Evolutionary conservation across 2,329 filamentous ascomycete species (phyloP).

Genomic region (Curvularia spicifera): DNA sequence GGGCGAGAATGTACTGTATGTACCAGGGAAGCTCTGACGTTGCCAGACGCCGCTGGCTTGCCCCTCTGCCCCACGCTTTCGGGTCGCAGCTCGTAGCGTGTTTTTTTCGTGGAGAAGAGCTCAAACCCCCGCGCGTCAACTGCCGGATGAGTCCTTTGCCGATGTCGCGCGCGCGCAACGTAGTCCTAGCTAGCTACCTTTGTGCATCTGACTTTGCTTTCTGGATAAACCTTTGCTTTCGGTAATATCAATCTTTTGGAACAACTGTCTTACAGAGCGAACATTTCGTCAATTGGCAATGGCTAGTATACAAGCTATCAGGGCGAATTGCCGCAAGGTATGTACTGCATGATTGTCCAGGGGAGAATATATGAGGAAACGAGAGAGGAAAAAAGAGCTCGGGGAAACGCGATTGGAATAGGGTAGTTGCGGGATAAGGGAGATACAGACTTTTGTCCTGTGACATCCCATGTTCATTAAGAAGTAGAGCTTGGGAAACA

Average conservation of each 20-base stretch:
- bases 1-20: neutral
- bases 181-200: neutral
- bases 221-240: neutral
- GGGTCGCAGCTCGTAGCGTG: slow-evolving; percentile 14
- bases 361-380: neutral
- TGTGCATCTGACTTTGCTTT: neutral
- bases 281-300: slow-evolving; percentile 24
- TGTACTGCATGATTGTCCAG: slow-evolving; percentile 5
- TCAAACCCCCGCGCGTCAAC: slow-evolving; percentile 10
- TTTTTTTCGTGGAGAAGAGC: neutral
- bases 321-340: slow-evolving; percentile 58
- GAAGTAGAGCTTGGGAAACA: neutral
- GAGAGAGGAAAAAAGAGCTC: neutral
- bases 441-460: neutral
- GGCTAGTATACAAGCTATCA: slow-evolving; percentile 49
- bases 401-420: neutral
- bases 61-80: slow-evolving; percentile 12
- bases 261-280: neutral
- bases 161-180: neutral
- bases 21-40: slow-evolving; percentile 20
- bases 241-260: neutral
- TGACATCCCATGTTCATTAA: neutral
- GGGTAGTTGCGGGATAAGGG: neutral
- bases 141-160: slow-evolving; percentile 17
- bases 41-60: neutral